Evolutionary conservation across 2,329 filamentous ascomycete species (phyloP), one percentile per base, ranked within the genome.

Genomic region (Calonectria multiphialidica): DNA sequence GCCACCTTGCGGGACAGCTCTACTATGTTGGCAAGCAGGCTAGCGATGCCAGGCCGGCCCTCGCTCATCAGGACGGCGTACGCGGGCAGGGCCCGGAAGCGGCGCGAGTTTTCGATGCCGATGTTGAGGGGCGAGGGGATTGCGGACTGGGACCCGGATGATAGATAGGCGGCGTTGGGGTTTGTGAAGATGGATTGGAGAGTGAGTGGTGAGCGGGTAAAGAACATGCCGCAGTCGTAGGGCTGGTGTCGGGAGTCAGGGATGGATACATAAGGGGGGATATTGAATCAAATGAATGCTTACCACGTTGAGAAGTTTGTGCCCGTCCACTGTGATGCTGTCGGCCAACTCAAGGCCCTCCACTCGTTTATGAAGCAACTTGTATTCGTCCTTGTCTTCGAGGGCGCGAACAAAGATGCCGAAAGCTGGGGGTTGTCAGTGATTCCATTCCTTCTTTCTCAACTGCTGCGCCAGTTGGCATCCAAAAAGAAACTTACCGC

Each of bases 221-320:
- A 90, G 87, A 98, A 97, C 83, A 98, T 93, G 50, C 96, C 96
- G 78, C 93, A 96, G 82, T 98, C 96, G 79, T 98, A 98, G 0
- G 96, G 96, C 88, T 92, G 66, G 30, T 23, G 64, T 40, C 28
- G 30, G 62, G 63, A 37, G 55, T 79, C 55, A 75, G 73, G 13
- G 25, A 61, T 15, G 50, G 9, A 37, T 53, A 7, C 23, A 40
- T 7, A 9, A 21, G 5, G 53, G 37, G 53, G 15, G 21, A 40
- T 28, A 59, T 25, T 33, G 47, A 33, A n/a, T 49, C 21, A 21
- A 21, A 68, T 64, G 53, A 21, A 73, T 35, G 88, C 90, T 72
- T 82, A 92, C 91, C 55, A 98, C 95, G 77, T 98, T 98, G 72
- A 98, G 89, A n/a, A 98, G 85, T 81, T 98, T 98, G 83, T 98